Conservation (phyloP, 2,329 filamentous ascomycete genomes). For the Immersiporthe knoxdaviesiana region DNA sequence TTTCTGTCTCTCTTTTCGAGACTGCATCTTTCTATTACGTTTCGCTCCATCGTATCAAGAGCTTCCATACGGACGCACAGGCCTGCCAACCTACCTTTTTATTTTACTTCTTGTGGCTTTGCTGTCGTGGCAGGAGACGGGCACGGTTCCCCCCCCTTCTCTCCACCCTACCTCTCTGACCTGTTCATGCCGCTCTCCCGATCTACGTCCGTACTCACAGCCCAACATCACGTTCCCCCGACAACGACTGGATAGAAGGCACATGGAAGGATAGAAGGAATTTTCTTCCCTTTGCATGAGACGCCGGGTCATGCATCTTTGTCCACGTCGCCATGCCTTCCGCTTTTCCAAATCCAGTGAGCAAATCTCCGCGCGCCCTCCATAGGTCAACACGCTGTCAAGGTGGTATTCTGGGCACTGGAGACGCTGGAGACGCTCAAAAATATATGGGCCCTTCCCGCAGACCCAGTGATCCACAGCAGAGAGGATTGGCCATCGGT, state of each 20-base stretch:
- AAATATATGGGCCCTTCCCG: neutral
- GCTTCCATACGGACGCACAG: neutral
- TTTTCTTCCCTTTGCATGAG: neutral
- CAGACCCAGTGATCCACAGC: conserved; percentile 4
- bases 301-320: neutral
- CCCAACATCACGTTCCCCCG: neutral
- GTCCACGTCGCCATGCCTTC: conserved; percentile 14
- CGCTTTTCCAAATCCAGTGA: conserved; percentile 2
- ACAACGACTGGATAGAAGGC: conserved; percentile 3
- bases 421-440: neutral
- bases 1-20: neutral
- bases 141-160: neutral
- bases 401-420: neutral
- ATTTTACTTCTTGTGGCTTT: too few species aligned
- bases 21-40: neutral
- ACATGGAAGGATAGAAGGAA: conserved; percentile 1
- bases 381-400: neutral
- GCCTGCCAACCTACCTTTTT: neutral
- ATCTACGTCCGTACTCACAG: neutral
- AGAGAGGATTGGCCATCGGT: conserved; percentile 10
- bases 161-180: neutral
- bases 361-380: neutral
- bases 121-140: neutral
- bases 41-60: neutral
- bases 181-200: conserved; percentile 4